A percentile compares a stretch with the other conserved stretches of the same genome.
Conservation (phyloP, 352 stramenopile genomes). For the Globisporangium sylvaticum region DNA sequence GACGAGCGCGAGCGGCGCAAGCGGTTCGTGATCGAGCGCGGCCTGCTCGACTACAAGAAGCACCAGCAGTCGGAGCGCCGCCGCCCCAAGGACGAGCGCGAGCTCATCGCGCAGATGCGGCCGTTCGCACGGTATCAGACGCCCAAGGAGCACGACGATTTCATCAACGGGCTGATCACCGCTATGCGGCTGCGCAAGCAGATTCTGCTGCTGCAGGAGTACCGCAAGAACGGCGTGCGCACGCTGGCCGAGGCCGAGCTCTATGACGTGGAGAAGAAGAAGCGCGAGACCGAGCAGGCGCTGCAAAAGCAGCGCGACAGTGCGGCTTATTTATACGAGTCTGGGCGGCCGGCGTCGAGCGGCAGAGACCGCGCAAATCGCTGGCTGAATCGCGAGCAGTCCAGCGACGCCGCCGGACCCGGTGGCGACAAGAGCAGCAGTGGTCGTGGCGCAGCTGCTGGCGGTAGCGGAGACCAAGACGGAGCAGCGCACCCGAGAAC, state of each 20-base stretch:
- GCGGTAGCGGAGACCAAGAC: slow-evolving; percentile 18
- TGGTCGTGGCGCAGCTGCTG: neutral
- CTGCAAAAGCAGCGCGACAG: slow-evolving; percentile 87
- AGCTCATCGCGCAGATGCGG: slow-evolving; percentile 92
- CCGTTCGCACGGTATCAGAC: slow-evolving; percentile 95
- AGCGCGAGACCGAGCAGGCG: slow-evolving; percentile 88
- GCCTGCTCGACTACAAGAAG: slow-evolving; percentile 92
- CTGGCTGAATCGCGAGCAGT: slow-evolving; percentile 58
- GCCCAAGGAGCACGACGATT: slow-evolving; percentile 90
- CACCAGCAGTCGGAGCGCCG: slow-evolving; percentile 90
- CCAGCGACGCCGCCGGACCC: slow-evolving; percentile 16
- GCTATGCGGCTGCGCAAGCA: slow-evolving; percentile 93
- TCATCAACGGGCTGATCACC: slow-evolving; percentile 89
- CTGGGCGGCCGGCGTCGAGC: slow-evolving; percentile 42
- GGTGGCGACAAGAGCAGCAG: slow-evolving; percentile 11
- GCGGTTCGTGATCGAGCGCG: slow-evolving; percentile 89
- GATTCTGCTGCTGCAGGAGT: slow-evolving; percentile 95
- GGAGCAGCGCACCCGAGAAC: slow-evolving; percentile 10
- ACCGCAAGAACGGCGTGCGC: slow-evolving; percentile 92
- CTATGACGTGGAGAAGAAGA: slow-evolving; percentile 94
- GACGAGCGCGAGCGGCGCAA: slow-evolving; percentile 91
- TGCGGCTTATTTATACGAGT: slow-evolving; percentile 85
- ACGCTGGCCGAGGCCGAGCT: slow-evolving; percentile 93
- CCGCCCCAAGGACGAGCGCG: slow-evolving; percentile 92
- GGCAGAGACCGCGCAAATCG: slow-evolving; percentile 63